A percentile compares a stretch with the other conserved stretches of the same genome.
Conservation (phyloP, 2,329 filamentous ascomycete genomes). For the Rhynchosporium agropyri region DNA sequence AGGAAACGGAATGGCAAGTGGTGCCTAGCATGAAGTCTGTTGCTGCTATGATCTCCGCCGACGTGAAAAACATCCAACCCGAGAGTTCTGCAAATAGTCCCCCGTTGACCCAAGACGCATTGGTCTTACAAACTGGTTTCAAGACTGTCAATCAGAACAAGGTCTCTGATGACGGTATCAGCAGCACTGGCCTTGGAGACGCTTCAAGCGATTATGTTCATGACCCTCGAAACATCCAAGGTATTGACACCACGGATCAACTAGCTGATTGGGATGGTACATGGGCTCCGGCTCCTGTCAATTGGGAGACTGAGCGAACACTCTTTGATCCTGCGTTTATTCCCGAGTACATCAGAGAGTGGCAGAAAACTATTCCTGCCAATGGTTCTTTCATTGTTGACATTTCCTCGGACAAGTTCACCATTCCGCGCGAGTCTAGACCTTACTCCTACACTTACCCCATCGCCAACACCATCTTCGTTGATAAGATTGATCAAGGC, state of each 20-base stretch:
- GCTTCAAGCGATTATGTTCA: neutral
- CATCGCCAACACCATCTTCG: slow-evolving; percentile 24
- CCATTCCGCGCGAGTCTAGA: neutral
- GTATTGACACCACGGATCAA: slow-evolving; percentile 25
- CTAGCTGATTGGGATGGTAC: slow-evolving; percentile 36
- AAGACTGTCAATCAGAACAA: slow-evolving; percentile 10
- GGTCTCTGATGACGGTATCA: slow-evolving; percentile 24
- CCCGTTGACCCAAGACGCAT: slow-evolving; percentile 21
- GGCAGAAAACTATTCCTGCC: slow-evolving; percentile 28
- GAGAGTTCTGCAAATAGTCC: neutral
- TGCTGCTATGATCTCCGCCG: slow-evolving; percentile 11
- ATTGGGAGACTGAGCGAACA: slow-evolving; percentile 36
- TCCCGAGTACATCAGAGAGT: slow-evolving; percentile 37
- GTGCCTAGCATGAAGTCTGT: slow-evolving; percentile 7
- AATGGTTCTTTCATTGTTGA: slow-evolving; percentile 20
- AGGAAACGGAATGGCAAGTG: slow-evolving; percentile 8
- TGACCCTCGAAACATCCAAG: slow-evolving; percentile 32
- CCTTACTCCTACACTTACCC: slow-evolving; percentile 19
- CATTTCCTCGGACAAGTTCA: slow-evolving; percentile 26
- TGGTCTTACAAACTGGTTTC: slow-evolving; percentile 20
- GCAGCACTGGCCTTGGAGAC: slow-evolving; percentile 15
- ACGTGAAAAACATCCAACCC: slow-evolving; percentile 11
- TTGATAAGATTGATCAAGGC: slow-evolving; percentile 29
- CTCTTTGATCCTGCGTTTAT: slow-evolving; percentile 34
- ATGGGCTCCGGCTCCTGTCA: slow-evolving; percentile 31